A percentile compares a stretch with the other conserved stretches of the same genome.
phyloP scores from a whole-genome alignment of 140 eudicot species.

The Cichorium intybus region DNA sequence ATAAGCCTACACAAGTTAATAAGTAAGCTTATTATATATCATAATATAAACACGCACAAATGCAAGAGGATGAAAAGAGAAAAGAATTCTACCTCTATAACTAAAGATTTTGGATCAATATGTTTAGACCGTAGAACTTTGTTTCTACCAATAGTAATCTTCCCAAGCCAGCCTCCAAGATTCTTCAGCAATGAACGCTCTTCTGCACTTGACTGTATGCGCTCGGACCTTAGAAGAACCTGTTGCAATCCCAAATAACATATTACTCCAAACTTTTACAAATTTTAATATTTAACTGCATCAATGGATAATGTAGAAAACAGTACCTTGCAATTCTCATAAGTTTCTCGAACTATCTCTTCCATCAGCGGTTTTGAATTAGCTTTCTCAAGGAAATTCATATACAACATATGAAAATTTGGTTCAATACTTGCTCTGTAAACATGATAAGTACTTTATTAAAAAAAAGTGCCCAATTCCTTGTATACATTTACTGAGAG shows the following conservation, averaged over 20 bases:
- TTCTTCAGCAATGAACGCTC: slow-evolving; percentile 74
- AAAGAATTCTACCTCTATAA: slow-evolving; percentile 49
- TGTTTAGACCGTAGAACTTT: slow-evolving; percentile 59
- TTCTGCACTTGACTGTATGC: slow-evolving; percentile 63
- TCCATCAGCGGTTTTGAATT: slow-evolving; percentile 31
- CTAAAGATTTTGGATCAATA: slow-evolving; percentile 69
- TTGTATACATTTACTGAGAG: not conserved
- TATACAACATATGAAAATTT: slow-evolving; percentile 54
- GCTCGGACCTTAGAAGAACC: slow-evolving; percentile 76
- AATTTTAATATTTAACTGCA: not conserved
- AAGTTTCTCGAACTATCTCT: slow-evolving; percentile 45
- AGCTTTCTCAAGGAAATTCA: slow-evolving; percentile 54
- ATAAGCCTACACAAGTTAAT: slow-evolving; percentile 30
- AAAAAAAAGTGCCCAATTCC: not conserved
- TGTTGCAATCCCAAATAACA: slow-evolving; percentile 22
- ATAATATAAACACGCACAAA: not conserved
- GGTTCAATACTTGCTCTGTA: slow-evolving; percentile 59
- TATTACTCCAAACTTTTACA: not conserved
- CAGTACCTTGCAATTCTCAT: slow-evolving; percentile 65
- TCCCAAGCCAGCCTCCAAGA: slow-evolving; percentile 91
- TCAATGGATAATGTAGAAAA: not conserved
- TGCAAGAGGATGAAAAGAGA: not conserved
- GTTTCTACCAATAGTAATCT: slow-evolving; percentile 69
- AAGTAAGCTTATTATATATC: not conserved
- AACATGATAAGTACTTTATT: slow-evolving; percentile 6